Evolutionary conservation across 2,329 filamentous ascomycete genomes (phyloP).

Genomic region (Bipolaris zeicola): DNA sequence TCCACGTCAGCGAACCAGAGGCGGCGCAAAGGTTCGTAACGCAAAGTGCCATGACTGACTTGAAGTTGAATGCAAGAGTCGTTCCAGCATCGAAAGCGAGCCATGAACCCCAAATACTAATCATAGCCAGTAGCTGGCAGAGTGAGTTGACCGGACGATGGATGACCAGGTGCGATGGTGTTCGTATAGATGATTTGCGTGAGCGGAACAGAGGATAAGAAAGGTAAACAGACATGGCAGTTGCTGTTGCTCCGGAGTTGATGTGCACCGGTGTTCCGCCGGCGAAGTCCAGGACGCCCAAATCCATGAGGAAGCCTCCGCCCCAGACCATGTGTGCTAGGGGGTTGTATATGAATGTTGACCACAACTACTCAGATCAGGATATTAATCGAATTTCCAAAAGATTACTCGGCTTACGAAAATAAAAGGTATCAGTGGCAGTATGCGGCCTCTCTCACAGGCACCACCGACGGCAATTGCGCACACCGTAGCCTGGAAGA

Average conservation of each 20-base stretch:
- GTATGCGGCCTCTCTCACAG: constrained; percentile 55
- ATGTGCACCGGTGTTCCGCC: constrained; percentile 50
- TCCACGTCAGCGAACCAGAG: constrained; percentile 56
- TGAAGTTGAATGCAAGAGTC: constrained; percentile 56
- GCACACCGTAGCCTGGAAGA: constrained; percentile 59
- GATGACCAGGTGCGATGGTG: constrained; percentile 54
- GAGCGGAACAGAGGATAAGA: constrained; percentile 58
- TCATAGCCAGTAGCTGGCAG: constrained; percentile 55
- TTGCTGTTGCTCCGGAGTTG: constrained; percentile 51
- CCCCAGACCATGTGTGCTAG: constrained; percentile 59
- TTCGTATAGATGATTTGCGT: constrained; percentile 51
- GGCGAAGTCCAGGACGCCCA: constrained; percentile 56
- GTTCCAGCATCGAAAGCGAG: constrained; percentile 59
- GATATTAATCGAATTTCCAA: background rate
- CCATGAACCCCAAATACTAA: constrained; percentile 60
- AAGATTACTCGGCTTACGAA: constrained; percentile 36
- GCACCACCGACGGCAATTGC: constrained; percentile 58
- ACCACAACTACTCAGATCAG: constrained; percentile 49
- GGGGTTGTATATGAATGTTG: constrained; percentile 56
- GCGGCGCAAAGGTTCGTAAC: constrained; percentile 58
- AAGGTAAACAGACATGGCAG: constrained; percentile 55
- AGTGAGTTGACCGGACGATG: constrained; percentile 57
- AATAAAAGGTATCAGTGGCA: constrained; percentile 57
- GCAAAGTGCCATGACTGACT: constrained; percentile 57
- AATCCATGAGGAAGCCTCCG: constrained; percentile 51